Conservation (phyloP, 495 filamentous ascomycete genomes). For the Talaromyces stipitatus region DNA sequence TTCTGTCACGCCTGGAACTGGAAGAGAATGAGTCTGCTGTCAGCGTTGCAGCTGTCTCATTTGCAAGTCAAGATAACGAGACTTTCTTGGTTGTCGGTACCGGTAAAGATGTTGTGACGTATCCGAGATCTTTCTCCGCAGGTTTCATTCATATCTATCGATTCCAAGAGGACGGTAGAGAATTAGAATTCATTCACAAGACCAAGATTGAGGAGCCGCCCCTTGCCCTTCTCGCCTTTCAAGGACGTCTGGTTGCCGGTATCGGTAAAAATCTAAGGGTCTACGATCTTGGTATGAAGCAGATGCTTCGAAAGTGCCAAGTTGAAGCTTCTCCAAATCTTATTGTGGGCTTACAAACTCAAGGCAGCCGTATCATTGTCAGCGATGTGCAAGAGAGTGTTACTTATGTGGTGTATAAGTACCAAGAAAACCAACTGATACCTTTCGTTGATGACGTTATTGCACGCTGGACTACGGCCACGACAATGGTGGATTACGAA, state of each 20-base stretch:
- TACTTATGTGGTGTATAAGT: conserved; percentile 89
- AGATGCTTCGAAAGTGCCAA: conserved; percentile 87
- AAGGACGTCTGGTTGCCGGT: conserved; percentile 80
- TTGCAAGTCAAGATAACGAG: conserved; percentile 82
- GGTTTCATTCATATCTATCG: conserved; percentile 92
- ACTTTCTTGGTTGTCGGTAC: conserved; percentile 89
- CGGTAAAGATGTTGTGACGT: conserved; percentile 77
- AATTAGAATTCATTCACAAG: conserved; percentile 92
- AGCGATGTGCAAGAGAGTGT: conserved; percentile 88
- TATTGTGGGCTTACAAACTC: conserved; percentile 81
- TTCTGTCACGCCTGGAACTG: conserved; percentile 70
- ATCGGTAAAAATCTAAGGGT: conserved; percentile 75
- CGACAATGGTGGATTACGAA: conserved; percentile 95
- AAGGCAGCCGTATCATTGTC: conserved; percentile 85
- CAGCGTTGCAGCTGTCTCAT: conserved; percentile 73
- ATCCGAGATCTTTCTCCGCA: conserved; percentile 62
- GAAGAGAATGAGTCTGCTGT: conserved; percentile 88
- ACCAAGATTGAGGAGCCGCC: conserved; percentile 85
- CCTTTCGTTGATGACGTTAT: conserved; percentile 87
- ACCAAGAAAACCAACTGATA: conserved; percentile 80
- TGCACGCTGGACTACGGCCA: conserved; percentile 79
- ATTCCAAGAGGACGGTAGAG: conserved; percentile 75
- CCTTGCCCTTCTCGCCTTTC: conserved; percentile 81
- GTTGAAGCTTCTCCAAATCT: conserved; percentile 70
- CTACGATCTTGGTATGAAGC: conserved; percentile 84